Base-by-base conservation (phyloP, 1,139 yeast genomes). In the Blastobotrys illinoisensis region DNA sequence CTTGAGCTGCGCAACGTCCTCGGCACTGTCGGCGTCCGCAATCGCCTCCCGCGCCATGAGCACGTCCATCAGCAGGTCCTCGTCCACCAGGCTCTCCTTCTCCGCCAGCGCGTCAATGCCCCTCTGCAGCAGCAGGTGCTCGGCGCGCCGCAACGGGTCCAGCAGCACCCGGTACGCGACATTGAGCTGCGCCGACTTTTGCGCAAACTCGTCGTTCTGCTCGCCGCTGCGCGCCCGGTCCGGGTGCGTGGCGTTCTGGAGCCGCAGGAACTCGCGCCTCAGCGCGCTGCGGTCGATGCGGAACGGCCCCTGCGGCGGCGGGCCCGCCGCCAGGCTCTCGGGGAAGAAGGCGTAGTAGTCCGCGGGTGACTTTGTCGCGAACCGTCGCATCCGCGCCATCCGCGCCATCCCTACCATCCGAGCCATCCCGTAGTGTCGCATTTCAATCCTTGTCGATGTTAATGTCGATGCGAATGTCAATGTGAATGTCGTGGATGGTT, bases 241-340 rank as follows among this genome's bases (percentile, higher is more conserved):
- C 0, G 99, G 99, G 66, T 91, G 99, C 52, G 81, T 78, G 58
- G 78, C 74, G 44, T 87, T 80, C 67, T 93, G 98, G 44, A 90
- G 73, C 9, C 67, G 64, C 49, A 96, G 74, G 67, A 83, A 91
- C 66, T 93, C 99, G 56, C 82, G 78, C 52, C 95, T 79, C 52
- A 93, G 75, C 11, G 71, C 65, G 54, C 76, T 73, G 9, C 74
- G 66, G 61, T 88, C 82, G 13, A 89, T 71, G 5, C 69, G 64
- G 71, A 90, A 91, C 23, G 80, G 70, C 24, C 83, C 85, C 2
- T 66, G 60, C 1, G 90, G 88, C 0, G 95, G 93, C 1, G 85
- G 82, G 0, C 86, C 86, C 1, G 75, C 56, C 0, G 90, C 88
- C 60, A 88, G 85, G 0, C 88, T 81, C 63, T 78, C 74, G 0